A percentile compares a stretch with the other conserved stretches of the same genome.
Conservation (phyloP, 2,329 filamentous ascomycete genomes). For the Fusarium neocosmosporiellum region DNA sequence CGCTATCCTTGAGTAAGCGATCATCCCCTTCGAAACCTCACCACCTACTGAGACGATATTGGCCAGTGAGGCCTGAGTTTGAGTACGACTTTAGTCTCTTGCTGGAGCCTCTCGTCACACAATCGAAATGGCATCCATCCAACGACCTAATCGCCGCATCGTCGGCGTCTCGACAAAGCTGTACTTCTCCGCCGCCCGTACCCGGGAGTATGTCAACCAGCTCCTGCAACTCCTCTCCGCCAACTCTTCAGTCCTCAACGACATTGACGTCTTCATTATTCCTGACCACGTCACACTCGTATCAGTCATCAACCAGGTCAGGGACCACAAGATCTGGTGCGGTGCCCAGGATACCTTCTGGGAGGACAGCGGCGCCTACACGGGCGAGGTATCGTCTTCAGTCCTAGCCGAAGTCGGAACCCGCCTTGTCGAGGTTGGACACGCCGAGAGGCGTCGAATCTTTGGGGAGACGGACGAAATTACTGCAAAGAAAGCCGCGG, state of each 20-base stretch:
- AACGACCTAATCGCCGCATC: slow-evolving; percentile 62
- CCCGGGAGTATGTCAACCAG: slow-evolving; percentile 64
- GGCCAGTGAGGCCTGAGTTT: background rate
- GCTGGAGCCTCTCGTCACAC: background rate
- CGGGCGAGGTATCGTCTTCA: slow-evolving; percentile 79
- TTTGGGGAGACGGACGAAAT: slow-evolving; percentile 80
- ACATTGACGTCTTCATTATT: slow-evolving; percentile 79
- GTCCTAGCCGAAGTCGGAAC: slow-evolving; percentile 76
- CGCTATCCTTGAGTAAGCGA: background rate
- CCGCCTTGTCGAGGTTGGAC: slow-evolving; percentile 80
- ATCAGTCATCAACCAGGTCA: slow-evolving; percentile 61
- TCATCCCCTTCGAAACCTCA: background rate
- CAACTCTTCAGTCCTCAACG: slow-evolving; percentile 54
- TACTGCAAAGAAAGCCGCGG: slow-evolving; percentile 76
- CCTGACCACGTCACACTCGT: slow-evolving; percentile 79
- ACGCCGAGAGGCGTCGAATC: slow-evolving; percentile 79
- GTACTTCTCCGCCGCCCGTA: slow-evolving; percentile 79
- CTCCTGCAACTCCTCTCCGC: slow-evolving; percentile 60
- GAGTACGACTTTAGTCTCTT: background rate
- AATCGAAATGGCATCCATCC: slow-evolving; percentile 41
- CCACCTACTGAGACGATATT: background rate
- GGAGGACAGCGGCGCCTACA: slow-evolving; percentile 78
- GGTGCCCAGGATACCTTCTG: slow-evolving; percentile 83
- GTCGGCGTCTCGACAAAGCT: slow-evolving; percentile 82
- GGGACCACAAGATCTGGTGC: slow-evolving; percentile 58